phyloP scores from a whole-genome alignment of 768 basidiomycete genomes.

The Agaricus subrufescens region DNA sequence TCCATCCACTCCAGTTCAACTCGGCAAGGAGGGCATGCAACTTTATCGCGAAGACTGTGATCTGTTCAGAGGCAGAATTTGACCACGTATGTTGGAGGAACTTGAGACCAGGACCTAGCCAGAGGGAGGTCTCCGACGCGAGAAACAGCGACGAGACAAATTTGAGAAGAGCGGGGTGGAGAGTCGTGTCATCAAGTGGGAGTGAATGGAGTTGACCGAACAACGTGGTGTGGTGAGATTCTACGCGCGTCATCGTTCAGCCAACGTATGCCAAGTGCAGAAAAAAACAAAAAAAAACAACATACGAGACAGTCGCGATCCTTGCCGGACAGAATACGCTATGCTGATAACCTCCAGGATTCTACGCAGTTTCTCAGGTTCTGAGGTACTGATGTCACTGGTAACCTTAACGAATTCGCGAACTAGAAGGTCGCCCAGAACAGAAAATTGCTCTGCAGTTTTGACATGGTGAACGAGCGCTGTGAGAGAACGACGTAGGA shows the following conservation, averaged over 20 bases:
- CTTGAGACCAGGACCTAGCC: constrained; percentile 50
- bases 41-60: constrained; percentile 39
- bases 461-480: constrained; percentile 83
- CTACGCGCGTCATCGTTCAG: constrained; percentile 15
- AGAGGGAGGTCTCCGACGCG: constrained; percentile 42
- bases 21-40: constrained; percentile 61
- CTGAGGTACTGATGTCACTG: constrained; percentile 14
- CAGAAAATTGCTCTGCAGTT: constrained; percentile 56
- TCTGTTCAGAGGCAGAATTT: not conserved
- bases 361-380: constrained; percentile 38
- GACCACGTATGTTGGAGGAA: constrained; percentile 51
- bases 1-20: constrained; percentile 76
- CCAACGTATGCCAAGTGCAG: constrained; percentile 1
- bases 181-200: constrained; percentile 18
- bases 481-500: constrained; percentile 71
- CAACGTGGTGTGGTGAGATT: constrained; percentile 29
- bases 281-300: constrained; percentile 5
- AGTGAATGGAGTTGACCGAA: constrained; percentile 26
- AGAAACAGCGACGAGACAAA: constrained; percentile 34
- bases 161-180: constrained; percentile 32
- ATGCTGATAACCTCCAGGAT: constrained; percentile 54
- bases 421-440: constrained; percentile 51
- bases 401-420: constrained; percentile 25
- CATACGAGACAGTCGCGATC: constrained; percentile 62
- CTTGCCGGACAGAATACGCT: constrained; percentile 61